phyloP scores from a whole-genome alignment of 768 basidiomycete species.

The Saitozyma sp. region DNA sequence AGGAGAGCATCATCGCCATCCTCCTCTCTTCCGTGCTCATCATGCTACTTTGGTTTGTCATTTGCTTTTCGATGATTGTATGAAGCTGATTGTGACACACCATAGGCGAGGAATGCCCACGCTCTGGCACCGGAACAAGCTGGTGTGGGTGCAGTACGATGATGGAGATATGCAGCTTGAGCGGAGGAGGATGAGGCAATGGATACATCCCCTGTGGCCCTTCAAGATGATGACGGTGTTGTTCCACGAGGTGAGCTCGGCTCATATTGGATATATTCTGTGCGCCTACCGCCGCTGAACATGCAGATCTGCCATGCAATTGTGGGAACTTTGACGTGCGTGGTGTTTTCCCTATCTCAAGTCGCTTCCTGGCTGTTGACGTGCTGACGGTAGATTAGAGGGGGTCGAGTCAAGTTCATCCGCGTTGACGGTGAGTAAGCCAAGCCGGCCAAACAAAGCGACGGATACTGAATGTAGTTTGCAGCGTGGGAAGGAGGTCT shows the following conservation, averaged over 20 bases:
- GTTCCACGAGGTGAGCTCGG: constrained; percentile 36
- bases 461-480: background rate
- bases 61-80: no score
- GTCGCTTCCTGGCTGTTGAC: background rate
- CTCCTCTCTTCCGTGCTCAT: background rate
- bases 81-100: background rate
- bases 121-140: background rate
- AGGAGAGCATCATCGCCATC: background rate
- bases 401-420: constrained; percentile 30
- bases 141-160: background rate
- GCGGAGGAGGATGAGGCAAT: constrained; percentile 1
- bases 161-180: constrained; percentile 1
- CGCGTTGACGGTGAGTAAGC: constrained; percentile 28
- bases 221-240: constrained; percentile 42
- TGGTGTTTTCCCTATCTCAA: background rate
- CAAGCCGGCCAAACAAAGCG: background rate
- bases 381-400: background rate
- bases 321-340: constrained; percentile 28
- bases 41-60: background rate
- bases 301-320: constrained; percentile 36
- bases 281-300: background rate
- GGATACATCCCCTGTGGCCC: constrained; percentile 23
- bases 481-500: constrained; percentile 36
- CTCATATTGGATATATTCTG: background rate
- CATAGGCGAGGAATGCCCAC: background rate